These are phyloP conservation scores for Pseudogymnoascus destructans DNA, from an alignment of 2,329 filamentous ascomycete genomes.

Conservation along the genomic window DNA sequence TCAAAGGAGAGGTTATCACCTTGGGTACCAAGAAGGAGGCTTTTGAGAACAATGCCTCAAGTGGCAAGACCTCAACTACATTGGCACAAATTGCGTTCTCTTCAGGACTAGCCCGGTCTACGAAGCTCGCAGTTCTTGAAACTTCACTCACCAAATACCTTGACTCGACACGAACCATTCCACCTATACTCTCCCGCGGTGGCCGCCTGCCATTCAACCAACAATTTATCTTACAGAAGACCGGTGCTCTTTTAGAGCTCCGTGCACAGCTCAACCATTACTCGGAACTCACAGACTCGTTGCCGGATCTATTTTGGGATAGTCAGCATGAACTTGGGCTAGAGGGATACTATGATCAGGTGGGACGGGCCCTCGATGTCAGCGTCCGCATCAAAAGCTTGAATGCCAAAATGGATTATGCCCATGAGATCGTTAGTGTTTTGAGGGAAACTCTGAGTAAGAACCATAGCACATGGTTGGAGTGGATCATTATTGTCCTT, in stretches of 20 bases:
- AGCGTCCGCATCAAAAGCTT: slow-evolving; percentile 79
- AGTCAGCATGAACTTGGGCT: slow-evolving; percentile 74
- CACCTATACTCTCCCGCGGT: slow-evolving; percentile 59
- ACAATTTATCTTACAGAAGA: slow-evolving; percentile 79
- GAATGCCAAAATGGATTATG: slow-evolving; percentile 97
- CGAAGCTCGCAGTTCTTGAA: slow-evolving; percentile 87
- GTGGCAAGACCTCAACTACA: slow-evolving; percentile 40
- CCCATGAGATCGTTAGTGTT: slow-evolving; percentile 84
- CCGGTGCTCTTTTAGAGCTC: slow-evolving; percentile 78
- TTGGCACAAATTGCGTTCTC: slow-evolving; percentile 95
- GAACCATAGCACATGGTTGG: slow-evolving; percentile 73
- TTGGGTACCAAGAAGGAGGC: slow-evolving; percentile 59
- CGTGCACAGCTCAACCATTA: slow-evolving; percentile 93
- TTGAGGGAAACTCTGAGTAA: slow-evolving; percentile 80
- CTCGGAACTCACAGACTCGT: slow-evolving; percentile 85
- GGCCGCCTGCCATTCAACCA: slow-evolving; percentile 51
- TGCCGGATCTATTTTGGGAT: slow-evolving; percentile 97
- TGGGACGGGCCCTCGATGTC: slow-evolving; percentile 80
- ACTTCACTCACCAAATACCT: slow-evolving; percentile 73
- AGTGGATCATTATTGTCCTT: slow-evolving; percentile 91
- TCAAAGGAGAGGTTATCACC: slow-evolving; percentile 80
- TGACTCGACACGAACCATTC: slow-evolving; percentile 70
- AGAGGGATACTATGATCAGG: slow-evolving; percentile 90
- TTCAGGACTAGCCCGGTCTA: slow-evolving; percentile 80
- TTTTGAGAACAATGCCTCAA: slow-evolving; percentile 18